Evolutionary conservation across 139 green algal genomes (phyloP), one percentile per base, ranked within the genome.

Genomic region (Trebouxia sp.): DNA sequence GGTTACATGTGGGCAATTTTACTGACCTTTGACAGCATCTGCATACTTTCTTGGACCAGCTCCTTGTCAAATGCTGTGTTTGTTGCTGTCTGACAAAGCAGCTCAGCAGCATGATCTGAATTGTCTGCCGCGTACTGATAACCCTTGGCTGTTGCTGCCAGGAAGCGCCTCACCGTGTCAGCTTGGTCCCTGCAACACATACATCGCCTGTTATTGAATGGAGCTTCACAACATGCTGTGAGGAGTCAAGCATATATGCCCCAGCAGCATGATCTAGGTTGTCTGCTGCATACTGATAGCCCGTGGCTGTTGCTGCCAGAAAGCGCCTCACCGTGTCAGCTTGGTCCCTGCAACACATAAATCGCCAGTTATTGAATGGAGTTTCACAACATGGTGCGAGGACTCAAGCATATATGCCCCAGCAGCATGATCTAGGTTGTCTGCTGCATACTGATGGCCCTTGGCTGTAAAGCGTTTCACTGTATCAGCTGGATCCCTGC

Each of bases 51-150:
- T 51, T 5, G 1, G 6, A 55, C n/a, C 11, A 56, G 14, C 24
- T 28, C 22, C 15, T 38, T 11, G 20, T 79, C 32, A 20, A 75
- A 20, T 10, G 55, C 45, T 53, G 37, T 43, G 20, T 53, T 38
- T 42, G 41, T 82, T 5, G 24, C 76, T 14, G 50, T 53, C 42
- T 75, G 24, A 69, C 75, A 70, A 14, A 79, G 45, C 5, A 84
- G 5, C 39, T 85, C 53, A 15, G 84, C 92, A 9, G 91, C 91
- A 80, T 91, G 80, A 0, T 74, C 72, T 6, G 91, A 88, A 51
- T 95, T 65, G 1, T 69, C 65, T 0, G 89, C 90, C 12, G 92
- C 92, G 50, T 55, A 90, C 37, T 85, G 48, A 79, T 89, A 96
- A 8, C 88, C 93, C 45, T 83, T 78, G 1, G 88, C 82, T 11